A percentile compares a stretch with the other conserved stretches of the same genome.
phyloP scores from a whole-genome alignment of 805 yeast species.

The Cyberlindnera americana region DNA sequence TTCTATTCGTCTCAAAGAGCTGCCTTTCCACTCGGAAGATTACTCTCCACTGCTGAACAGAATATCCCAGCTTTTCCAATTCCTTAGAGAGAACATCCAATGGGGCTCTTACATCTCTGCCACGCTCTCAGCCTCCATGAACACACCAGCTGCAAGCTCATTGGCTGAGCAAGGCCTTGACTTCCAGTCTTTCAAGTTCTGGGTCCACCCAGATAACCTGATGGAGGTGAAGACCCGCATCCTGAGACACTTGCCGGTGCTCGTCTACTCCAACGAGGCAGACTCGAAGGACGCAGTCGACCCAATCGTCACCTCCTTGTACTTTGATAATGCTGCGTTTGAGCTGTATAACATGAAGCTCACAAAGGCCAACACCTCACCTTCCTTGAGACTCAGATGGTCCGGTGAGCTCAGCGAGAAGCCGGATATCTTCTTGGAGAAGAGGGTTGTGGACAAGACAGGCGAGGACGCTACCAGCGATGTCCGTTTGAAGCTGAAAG shows the following conservation, averaged over 20 bases:
- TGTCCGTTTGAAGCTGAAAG: conserved; percentile 67
- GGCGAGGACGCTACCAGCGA: conserved; percentile 53
- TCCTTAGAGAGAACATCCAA: conserved; percentile 68
- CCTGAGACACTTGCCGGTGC: conserved; percentile 87
- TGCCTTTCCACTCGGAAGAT: conserved; percentile 94
- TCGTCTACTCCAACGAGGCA: conserved; percentile 59
- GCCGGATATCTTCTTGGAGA: conserved; percentile 78
- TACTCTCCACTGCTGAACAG: conserved; percentile 87
- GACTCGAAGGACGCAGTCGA: conserved; percentile 49
- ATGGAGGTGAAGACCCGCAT: conserved; percentile 98
- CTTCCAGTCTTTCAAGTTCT: conserved; percentile 75
- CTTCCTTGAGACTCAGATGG: conserved; percentile 88
- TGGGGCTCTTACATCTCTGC: conserved; percentile 26
- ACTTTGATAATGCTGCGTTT: conserved; percentile 80
- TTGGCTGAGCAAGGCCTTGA: conserved; percentile 27
- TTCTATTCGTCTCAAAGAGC: conserved; percentile 78
- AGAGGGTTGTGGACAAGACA: conserved; percentile 61
- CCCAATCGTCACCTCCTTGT: conserved; percentile 81
- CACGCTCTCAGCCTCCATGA: conserved; percentile 22
- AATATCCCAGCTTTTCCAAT: conserved; percentile 74
- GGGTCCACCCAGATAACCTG: conserved; percentile 95
- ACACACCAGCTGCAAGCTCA: conserved; percentile 16
- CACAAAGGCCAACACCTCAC: conserved; percentile 60
- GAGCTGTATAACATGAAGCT: conserved; percentile 84
- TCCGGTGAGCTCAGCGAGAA: conserved; percentile 74